Evolutionary conservation across 2,329 filamentous ascomycete species (phyloP), one percentile per base, ranked within the genome.

Genomic region (Colletotrichum higginsianum): DNA sequence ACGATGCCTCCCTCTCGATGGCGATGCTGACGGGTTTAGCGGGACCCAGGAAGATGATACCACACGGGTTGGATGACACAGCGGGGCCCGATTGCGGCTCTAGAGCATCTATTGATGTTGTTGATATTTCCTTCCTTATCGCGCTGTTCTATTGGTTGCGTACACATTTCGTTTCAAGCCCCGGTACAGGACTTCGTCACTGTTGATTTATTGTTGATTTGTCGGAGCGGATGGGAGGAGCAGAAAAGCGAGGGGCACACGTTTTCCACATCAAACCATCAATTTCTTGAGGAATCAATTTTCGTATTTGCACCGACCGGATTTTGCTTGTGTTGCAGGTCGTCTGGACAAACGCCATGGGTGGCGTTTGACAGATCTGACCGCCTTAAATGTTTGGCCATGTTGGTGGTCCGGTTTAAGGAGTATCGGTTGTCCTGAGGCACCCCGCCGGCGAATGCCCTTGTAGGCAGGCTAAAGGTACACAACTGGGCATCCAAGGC

Each of bases 11-110:
- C 38, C 35, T 63, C 50, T 52, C 42, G 9, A 13, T 4, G 56
- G 40, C 11, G 56, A 35, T n/a, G 23, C 40, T 46, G 67, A 49
- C 38, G 21, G 55, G 50, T 46, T 57, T 53, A 38, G 47, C 15
- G 52, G 50, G 44, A 30, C n/a, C 52, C 52, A 12, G 61, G 49
- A 72, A 50, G 47, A 69, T 69, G 69, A 72, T 69, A 72, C 66
- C 65, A 72, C 69, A 47, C 46, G 52, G 66, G 12, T 60, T 61
- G 44, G 47, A 53, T 64, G 53, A 60, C 30, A 60, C 40, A 64
- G 52, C 58, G 60, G 53, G 46, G 46, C 53, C 21, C 38, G 38
- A 57, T 35, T 21, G 47, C 38, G 52, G 53, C 60, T 63, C 57
- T 30, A 52, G 38, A 60, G 53, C 60, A 42, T 15, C 38, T 47